Evolutionary conservation across 257 asterid genomes (phyloP).

Genomic region (Solanum infundibuliforme): DNA sequence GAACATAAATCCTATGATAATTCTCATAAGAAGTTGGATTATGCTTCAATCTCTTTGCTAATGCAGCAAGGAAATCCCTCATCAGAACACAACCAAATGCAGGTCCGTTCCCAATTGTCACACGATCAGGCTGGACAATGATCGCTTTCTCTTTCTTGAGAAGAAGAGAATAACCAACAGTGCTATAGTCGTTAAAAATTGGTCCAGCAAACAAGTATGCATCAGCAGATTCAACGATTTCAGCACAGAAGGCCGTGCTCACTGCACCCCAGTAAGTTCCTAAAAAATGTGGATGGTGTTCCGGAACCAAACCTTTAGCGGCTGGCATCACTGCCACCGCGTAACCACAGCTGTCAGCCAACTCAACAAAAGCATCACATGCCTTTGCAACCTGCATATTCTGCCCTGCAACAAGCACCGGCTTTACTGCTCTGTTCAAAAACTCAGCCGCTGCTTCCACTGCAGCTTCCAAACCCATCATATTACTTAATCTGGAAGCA

Average conservation of each 20-base stretch:
- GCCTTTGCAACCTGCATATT: slow-evolving; percentile 70
- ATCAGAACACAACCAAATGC: slow-evolving; percentile 70
- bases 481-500: slow-evolving; percentile 27
- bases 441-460: slow-evolving; percentile 63
- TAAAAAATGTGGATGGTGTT: too few species aligned
- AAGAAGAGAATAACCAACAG: slow-evolving; percentile 74
- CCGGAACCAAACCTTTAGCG: too few species aligned
- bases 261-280: too few species aligned
- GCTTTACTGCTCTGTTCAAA: slow-evolving; percentile 73
- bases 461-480: slow-evolving; percentile 63
- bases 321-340: slow-evolving; percentile 27
- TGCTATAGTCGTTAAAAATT: slow-evolving; percentile 68
- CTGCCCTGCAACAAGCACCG: slow-evolving; percentile 82
- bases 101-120: slow-evolving; percentile 52
- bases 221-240: slow-evolving; percentile 76
- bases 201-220: slow-evolving; percentile 78
- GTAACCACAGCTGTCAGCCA: slow-evolving; percentile 55
- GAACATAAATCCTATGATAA: slow-evolving; percentile 59
- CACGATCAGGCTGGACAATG: slow-evolving; percentile 67
- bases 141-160: slow-evolving; percentile 76
- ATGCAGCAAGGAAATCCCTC: slow-evolving; percentile 61
- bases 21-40: slow-evolving; percentile 70
- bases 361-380: slow-evolving; percentile 36
- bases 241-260: slow-evolving; percentile 38
- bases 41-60: slow-evolving; percentile 45